These are phyloP conservation scores for Akanthomyces lecanii DNA, from an alignment of 2,329 filamentous ascomycete species.

Conservation along the genomic window DNA sequence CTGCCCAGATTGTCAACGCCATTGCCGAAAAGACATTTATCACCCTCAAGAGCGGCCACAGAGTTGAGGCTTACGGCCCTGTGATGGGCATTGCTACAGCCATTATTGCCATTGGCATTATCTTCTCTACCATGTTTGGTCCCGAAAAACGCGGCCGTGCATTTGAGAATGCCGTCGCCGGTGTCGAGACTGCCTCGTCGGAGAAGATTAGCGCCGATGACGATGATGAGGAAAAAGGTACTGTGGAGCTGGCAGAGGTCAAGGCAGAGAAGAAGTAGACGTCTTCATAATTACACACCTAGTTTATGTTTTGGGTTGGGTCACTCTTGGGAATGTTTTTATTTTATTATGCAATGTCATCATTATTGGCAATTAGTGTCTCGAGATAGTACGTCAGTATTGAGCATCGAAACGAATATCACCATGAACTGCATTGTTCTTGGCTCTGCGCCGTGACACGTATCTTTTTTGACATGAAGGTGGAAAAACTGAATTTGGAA, in stretches of 20 bases:
- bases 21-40: conserved; percentile 61
- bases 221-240: conserved; percentile 30
- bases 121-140: conserved; percentile 62
- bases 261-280: conserved; percentile 10
- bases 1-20: conserved; percentile 73
- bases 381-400: background rate
- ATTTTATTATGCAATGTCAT: background rate
- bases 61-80: conserved; percentile 66
- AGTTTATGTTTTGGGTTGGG: background rate
- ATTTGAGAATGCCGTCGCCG: conserved; percentile 57
- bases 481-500: too few relatives aligned
- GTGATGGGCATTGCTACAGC: conserved; percentile 73
- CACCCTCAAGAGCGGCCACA: conserved; percentile 47
- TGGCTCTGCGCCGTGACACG: too few relatives aligned
- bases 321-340: too few relatives aligned
- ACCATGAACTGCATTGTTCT: too few relatives aligned
- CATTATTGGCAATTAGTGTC: background rate
- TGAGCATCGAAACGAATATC: too few relatives aligned
- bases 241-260: conserved; percentile 16
- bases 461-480: too few relatives aligned
- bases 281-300: background rate
- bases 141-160: conserved; percentile 69
- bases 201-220: conserved; percentile 28
- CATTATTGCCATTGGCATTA: conserved; percentile 69
- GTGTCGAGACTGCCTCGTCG: conserved; percentile 26